These are phyloP conservation scores for Celoporthe dispersa DNA, from an alignment of 2,329 filamentous ascomycete species.

Conservation along the genomic window DNA sequence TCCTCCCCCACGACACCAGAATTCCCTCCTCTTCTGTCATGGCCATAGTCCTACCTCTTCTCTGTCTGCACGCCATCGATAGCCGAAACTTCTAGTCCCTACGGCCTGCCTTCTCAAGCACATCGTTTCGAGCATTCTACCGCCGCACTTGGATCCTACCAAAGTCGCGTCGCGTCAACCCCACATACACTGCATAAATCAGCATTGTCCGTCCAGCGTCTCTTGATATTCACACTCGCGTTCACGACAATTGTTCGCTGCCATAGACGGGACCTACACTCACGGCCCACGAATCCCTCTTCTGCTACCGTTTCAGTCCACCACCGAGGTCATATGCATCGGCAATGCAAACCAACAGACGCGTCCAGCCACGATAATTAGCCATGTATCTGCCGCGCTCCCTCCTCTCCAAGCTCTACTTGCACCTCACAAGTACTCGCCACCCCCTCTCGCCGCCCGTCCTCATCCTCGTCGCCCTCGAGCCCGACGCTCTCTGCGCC, in stretches of 20 bases:
- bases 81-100: not conserved
- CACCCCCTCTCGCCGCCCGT: slow-evolving; percentile 92
- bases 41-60: not conserved
- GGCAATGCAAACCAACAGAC: slow-evolving; percentile 38
- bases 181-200: slow-evolving; percentile 20
- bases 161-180: slow-evolving; percentile 26
- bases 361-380: slow-evolving; percentile 36
- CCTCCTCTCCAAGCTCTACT: slow-evolving; percentile 89
- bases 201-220: slow-evolving; percentile 12
- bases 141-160: not conserved
- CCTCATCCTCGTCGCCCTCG: slow-evolving; percentile 87
- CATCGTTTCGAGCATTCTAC: slow-evolving; percentile 26
- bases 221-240: not conserved
- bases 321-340: slow-evolving; percentile 38
- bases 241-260: not conserved
- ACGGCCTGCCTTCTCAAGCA: slow-evolving; percentile 6
- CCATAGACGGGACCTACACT: not conserved
- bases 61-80: not conserved
- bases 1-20: not conserved
- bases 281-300: not conserved
- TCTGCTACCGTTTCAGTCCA: not conserved
- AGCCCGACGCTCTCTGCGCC: slow-evolving; percentile 93
- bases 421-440: slow-evolving; percentile 81
- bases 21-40: not conserved
- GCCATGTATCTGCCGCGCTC: slow-evolving; percentile 92